phyloP scores from a whole-genome alignment of 495 filamentous ascomycete genomes.

The Lophiotrema nucula region DNA sequence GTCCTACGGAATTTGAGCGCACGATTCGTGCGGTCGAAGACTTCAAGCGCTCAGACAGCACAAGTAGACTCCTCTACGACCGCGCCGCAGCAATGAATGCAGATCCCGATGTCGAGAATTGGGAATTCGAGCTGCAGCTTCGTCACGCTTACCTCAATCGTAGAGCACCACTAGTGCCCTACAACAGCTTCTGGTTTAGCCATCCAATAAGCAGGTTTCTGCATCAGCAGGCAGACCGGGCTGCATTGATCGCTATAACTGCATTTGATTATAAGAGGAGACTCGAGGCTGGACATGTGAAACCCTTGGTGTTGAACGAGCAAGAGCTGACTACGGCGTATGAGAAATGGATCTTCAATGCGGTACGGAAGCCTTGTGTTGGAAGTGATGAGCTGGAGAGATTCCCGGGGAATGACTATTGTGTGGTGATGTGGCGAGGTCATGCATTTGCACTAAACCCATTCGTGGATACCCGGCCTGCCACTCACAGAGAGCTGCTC shows the following conservation, averaged over 20 bases:
- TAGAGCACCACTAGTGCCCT: not conserved
- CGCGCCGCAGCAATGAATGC: not conserved
- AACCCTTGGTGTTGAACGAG: not conserved
- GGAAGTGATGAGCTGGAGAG: not conserved
- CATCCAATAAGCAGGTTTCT: not conserved
- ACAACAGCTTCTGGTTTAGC: not conserved
- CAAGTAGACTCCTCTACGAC: not conserved
- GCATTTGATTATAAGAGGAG: not conserved
- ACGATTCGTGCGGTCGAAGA: not conserved
- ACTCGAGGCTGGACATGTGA: not conserved
- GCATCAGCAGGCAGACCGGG: not conserved
- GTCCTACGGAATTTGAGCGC: not conserved
- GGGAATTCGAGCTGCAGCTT: not conserved
- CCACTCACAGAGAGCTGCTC: not conserved
- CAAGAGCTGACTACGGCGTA: not conserved
- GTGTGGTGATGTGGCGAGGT: not conserved
- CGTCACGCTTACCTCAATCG: not conserved
- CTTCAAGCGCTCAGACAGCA: not conserved
- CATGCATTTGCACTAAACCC: not conserved
- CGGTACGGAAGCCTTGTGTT: not conserved
- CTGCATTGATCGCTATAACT: not conserved
- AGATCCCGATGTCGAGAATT: not conserved
- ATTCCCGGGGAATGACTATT: not conserved
- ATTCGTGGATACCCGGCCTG: not conserved
- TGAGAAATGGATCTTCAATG: not conserved